These are phyloP conservation scores for Quercus phellos DNA, from an alignment of 331 rosid species.

Conservation along the genomic window DNA sequence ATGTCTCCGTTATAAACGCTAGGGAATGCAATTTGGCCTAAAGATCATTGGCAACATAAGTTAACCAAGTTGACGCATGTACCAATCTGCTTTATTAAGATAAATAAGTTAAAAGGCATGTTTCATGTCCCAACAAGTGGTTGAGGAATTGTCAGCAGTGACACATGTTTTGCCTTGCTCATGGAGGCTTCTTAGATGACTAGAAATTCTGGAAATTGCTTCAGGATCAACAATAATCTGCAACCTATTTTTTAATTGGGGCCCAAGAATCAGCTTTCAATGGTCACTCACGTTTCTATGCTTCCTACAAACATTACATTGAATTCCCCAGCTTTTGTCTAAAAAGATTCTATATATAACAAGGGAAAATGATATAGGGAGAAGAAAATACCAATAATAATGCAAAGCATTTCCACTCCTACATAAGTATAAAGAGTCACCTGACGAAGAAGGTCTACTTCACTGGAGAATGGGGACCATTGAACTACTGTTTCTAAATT, in stretches of 20 bases:
- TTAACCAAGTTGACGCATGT: neutral
- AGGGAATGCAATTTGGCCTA: no score
- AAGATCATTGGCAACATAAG: no score
- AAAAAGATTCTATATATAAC: neutral
- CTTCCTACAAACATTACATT: neutral
- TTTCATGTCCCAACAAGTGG: neutral
- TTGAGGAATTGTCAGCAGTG: neutral
- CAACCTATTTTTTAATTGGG: neutral
- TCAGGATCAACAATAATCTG: neutral
- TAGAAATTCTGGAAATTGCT: neutral
- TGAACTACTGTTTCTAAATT: constrained; percentile 64
- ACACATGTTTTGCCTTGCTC: neutral
- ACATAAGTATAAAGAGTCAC: constrained; percentile 34
- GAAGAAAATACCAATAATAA: neutral
- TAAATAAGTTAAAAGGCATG: neutral
- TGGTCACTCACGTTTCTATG: neutral
- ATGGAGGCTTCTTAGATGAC: neutral
- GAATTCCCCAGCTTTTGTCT: neutral
- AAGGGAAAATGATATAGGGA: neutral
- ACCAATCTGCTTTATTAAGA: neutral
- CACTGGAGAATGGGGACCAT: constrained; percentile 79
- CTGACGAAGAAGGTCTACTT: constrained; percentile 75
- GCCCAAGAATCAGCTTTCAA: neutral
- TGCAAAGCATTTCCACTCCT: constrained; percentile 2
- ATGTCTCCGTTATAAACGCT: no score